Conservation (phyloP, 306 rosid species). For the Sicyos edulis region DNA sequence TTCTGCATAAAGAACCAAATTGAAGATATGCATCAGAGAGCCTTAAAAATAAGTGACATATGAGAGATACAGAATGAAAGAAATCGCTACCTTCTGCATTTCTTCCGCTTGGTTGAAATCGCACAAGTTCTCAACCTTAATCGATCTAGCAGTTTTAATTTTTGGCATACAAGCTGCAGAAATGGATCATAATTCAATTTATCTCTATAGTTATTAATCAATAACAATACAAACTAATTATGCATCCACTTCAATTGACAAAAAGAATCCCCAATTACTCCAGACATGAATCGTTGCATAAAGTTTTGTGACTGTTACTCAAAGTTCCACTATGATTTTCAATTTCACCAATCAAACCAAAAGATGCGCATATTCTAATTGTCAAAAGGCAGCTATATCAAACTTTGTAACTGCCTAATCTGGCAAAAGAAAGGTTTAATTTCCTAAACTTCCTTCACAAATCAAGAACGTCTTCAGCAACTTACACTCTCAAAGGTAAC, state of each 20-base stretch:
- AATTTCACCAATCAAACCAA: conserved; percentile 10
- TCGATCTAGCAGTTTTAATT: conserved; percentile 74
- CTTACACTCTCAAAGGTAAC: background rate
- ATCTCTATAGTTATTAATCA: background rate
- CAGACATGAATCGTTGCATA: background rate
- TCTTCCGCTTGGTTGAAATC: conserved; percentile 70
- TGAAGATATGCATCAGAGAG: conserved; percentile 14
- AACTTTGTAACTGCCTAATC: conserved; percentile 2
- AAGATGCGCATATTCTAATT: background rate
- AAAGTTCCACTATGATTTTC: background rate
- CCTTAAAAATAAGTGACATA: background rate
- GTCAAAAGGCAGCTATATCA: too few species aligned
- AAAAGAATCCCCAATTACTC: background rate
- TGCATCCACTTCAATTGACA: conserved; percentile 1
- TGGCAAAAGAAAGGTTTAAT: background rate
- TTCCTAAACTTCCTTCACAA: background rate
- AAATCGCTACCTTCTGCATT: conserved; percentile 45
- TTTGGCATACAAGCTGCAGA: conserved; percentile 85
- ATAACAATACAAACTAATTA: background rate
- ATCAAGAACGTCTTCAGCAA: background rate
- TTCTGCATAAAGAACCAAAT: conserved; percentile 33
- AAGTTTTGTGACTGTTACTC: conserved; percentile 1
- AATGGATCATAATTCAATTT: conserved; percentile 20
- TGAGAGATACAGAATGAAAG: background rate
- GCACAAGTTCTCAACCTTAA: conserved; percentile 62